Base-by-base conservation (phyloP, 768 basidiomycete species). In the Lentinula detonsa region DNA sequence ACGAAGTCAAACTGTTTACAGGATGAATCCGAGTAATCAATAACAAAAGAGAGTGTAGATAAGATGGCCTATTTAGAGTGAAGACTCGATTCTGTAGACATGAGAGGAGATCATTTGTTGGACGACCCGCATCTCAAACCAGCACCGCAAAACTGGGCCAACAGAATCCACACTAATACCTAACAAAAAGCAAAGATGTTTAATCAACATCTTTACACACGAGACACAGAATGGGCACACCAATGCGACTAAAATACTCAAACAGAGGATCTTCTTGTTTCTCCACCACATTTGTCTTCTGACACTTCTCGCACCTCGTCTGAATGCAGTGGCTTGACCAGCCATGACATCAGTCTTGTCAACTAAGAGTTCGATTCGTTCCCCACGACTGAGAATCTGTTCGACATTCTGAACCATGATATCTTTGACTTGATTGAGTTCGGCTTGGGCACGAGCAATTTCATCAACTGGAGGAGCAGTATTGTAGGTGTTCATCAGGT, bases 401-500 rank as follows among this genome's bases (percentile, higher is more conserved):
- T 98, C 94, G 64, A 98, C 95, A 71, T 98, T 98, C 74, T 98
- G 92, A 55, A 98, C 95, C 95, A 97, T 96, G 74, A 97, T 93
- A 68, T 95, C 89, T 72, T 97, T 98, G 51, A 97, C 91, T 65
- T 93, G 91, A 62, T 86, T 85, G 45, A 94, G 80, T 72, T 98
- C 95, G 4, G 83, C 82, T 70, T 95, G 95, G 5, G 96, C 96
- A 63, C 93, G 90, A 18, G 88, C 78, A 60, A 98, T 85, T 63
- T 95, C 93, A 71, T 99, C 97, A 7, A 80, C 73, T 40, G 93
- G 95, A 15, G 95, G 95, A 8, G 85, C 75, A 34, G 93, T 94
- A 69, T 93, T 94, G 78, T 92, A 99, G 53, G 87, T 85, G 68
- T 91, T 82, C 87, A 96, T 84, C 60, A 96, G 79, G 63, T 84